A percentile compares a stretch with the other conserved stretches of the same genome.
phyloP scores from a whole-genome alignment of 1,284 basidiomycete genomes.

The Marasmius fiardii region DNA sequence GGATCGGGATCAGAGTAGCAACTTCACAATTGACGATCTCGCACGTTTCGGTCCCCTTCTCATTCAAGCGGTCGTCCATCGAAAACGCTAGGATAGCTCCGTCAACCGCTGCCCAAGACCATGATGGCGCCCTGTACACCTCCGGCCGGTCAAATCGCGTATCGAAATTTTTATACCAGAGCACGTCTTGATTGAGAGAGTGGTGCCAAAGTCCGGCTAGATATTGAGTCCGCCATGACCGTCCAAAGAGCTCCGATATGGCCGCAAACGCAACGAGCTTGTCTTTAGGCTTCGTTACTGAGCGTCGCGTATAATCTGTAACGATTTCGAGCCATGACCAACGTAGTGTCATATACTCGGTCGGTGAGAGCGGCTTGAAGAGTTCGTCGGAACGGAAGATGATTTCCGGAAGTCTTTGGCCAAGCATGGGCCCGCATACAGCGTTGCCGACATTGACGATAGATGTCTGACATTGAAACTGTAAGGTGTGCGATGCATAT shows the following conservation, averaged over 20 bases:
- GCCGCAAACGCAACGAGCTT: not conserved
- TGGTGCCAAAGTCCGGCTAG: not conserved
- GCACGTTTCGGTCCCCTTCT: too few species aligned
- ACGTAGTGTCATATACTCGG: not conserved
- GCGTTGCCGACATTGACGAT: not conserved
- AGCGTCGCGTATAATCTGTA: not conserved
- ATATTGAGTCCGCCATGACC: not conserved
- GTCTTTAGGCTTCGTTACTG: not conserved
- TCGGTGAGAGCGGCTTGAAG: not conserved
- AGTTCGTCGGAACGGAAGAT: not conserved
- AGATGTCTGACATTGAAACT: not conserved
- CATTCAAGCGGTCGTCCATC: too few species aligned
- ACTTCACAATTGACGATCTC: too few species aligned
- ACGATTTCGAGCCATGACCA: not conserved
- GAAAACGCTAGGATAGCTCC: too few species aligned
- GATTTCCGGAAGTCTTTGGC: not conserved
- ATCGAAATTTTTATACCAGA: not conserved
- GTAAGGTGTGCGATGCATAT: not conserved
- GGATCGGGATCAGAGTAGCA: too few species aligned
- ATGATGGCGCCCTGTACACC: not conserved
- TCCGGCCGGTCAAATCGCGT: not conserved
- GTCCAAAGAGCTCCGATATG: not conserved
- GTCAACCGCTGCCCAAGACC: not conserved
- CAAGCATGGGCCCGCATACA: not conserved
- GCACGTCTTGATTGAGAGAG: not conserved